Evolutionary conservation across 2,329 filamentous ascomycete genomes (phyloP).

Genomic region (Aspergillus cejpii): DNA sequence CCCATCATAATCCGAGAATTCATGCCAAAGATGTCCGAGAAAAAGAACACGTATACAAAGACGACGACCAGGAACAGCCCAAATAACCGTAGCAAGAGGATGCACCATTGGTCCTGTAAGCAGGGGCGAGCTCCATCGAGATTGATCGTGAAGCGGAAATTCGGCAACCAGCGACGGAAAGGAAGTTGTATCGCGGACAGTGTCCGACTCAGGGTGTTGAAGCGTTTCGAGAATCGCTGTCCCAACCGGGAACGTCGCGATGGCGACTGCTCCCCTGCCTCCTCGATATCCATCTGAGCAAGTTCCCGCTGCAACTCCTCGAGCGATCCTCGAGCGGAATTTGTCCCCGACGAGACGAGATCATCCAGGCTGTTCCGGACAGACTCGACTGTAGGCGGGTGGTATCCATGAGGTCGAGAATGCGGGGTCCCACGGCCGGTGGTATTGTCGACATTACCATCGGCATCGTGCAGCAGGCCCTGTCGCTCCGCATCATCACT

Average conservation of each 20-base stretch:
- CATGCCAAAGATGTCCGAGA: constrained; percentile 71
- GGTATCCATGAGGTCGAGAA: constrained; percentile 56
- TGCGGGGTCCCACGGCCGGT: constrained; percentile 34
- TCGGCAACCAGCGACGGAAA: constrained; percentile 43
- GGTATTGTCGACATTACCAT: constrained; percentile 39
- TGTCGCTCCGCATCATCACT: constrained; percentile 69
- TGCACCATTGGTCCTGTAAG: constrained; percentile 49
- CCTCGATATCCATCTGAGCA: constrained; percentile 81
- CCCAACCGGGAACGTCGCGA: constrained; percentile 38
- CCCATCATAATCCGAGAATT: constrained; percentile 58
- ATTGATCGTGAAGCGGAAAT: constrained; percentile 37
- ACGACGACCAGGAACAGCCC: constrained; percentile 68
- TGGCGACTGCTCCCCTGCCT: constrained; percentile 44
- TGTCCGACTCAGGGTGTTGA: constrained; percentile 51
- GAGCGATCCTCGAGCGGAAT: constrained; percentile 48
- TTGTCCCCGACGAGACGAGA: constrained; percentile 50
- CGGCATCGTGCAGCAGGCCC: constrained; percentile 59
- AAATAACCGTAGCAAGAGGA: constrained; percentile 66
- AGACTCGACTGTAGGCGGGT: constrained; percentile 75
- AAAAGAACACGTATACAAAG: constrained; percentile 76
- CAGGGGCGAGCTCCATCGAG: constrained; percentile 28
- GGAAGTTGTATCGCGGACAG: constrained; percentile 52
- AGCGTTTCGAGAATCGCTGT: constrained; percentile 50
- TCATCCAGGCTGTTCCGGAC: constrained; percentile 58
- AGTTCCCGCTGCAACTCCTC: constrained; percentile 71